A percentile compares a stretch with the other conserved stretches of the same genome.
Evolutionary conservation across 2,329 filamentous ascomycete species (phyloP).

Genomic region (Coleophoma crateriformis): DNA sequence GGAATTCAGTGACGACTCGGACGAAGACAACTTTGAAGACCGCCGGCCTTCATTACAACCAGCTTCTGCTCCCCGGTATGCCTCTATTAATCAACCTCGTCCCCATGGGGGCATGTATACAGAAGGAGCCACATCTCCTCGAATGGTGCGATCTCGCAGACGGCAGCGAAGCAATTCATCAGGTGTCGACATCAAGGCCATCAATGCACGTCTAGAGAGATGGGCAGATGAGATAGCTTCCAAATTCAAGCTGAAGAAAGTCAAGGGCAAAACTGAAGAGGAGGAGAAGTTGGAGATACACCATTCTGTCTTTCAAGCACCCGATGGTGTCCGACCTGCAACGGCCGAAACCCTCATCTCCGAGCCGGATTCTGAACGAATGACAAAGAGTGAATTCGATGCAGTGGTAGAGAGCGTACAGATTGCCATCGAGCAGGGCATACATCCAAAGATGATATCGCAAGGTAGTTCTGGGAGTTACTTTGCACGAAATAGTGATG

Average conservation of each 20-base stretch:
- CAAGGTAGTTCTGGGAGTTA: slow-evolving; percentile 98
- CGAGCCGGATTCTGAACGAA: slow-evolving; percentile 53
- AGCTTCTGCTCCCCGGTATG: slow-evolving; percentile 55
- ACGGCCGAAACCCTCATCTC: slow-evolving; percentile 69
- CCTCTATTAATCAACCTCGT: slow-evolving; percentile 55
- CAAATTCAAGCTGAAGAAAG: slow-evolving; percentile 84
- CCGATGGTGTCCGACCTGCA: slow-evolving; percentile 77
- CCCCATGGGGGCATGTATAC: slow-evolving; percentile 56
- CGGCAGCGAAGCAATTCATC: slow-evolving; percentile 66
- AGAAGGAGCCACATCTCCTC: slow-evolving; percentile 31
- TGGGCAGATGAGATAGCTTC: slow-evolving; percentile 98
- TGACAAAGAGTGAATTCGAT: slow-evolving; percentile 80
- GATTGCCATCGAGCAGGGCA: slow-evolving; percentile 79
- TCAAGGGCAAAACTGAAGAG: slow-evolving; percentile 68
- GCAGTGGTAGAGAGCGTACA: slow-evolving; percentile 85
- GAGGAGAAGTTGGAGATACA: slow-evolving; percentile 92
- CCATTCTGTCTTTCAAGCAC: slow-evolving; percentile 92
- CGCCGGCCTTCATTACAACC: slow-evolving; percentile 48
- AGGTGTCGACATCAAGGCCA: slow-evolving; percentile 95
- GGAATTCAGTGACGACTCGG: slow-evolving; percentile 66
- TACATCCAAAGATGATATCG: slow-evolving; percentile 92
- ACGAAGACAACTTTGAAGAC: slow-evolving; percentile 55
- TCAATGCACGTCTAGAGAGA: slow-evolving; percentile 88
- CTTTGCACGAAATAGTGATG: slow-evolving; percentile 86
- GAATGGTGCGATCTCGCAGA: slow-evolving; percentile 40